Evolutionary conservation across 2,329 filamentous ascomycete species (phyloP).

Genomic region (Dryadomyces quercivorus): DNA sequence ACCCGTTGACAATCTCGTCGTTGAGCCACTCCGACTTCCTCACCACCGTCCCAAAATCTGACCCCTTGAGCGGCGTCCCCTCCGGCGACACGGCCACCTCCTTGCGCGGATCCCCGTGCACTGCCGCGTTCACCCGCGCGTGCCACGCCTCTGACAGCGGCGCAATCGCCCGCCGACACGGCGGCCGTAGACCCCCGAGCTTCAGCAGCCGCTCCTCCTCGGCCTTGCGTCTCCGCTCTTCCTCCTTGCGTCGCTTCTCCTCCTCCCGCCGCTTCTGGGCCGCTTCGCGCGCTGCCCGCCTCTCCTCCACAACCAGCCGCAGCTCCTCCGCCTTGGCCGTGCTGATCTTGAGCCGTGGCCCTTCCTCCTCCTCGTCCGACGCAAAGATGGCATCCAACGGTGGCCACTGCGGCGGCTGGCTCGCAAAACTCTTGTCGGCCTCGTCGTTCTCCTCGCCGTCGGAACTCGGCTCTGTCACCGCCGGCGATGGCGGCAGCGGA

Average conservation of each 20-base stretch:
- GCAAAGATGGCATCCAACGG: slow-evolving; percentile 5
- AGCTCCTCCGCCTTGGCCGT: slow-evolving; percentile 15
- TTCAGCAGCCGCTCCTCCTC: slow-evolving; percentile 11
- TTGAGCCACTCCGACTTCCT: slow-evolving; percentile 55
- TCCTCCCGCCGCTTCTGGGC: slow-evolving; percentile 13
- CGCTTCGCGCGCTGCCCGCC: slow-evolving; percentile 12
- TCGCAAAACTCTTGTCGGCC: background rate
- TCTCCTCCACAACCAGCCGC: slow-evolving; percentile 9
- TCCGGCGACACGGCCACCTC: slow-evolving; percentile 34
- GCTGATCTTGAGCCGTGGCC: slow-evolving; percentile 13
- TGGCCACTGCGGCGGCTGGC: background rate
- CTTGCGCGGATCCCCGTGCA: slow-evolving; percentile 21
- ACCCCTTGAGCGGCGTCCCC: slow-evolving; percentile 35
- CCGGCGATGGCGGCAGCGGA: slow-evolving; percentile 10
- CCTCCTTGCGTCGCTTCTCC: slow-evolving; percentile 12
- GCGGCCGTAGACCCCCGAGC: slow-evolving; percentile 15
- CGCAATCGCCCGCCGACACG: slow-evolving; percentile 15
- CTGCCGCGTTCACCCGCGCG: slow-evolving; percentile 20
- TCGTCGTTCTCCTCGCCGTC: slow-evolving; percentile 4
- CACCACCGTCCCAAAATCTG: slow-evolving; percentile 54
- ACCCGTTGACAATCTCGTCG: slow-evolving; percentile 62
- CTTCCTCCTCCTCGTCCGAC: slow-evolving; percentile 1
- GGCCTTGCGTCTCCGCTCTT: slow-evolving; percentile 12
- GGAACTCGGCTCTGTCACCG: slow-evolving; percentile 6
- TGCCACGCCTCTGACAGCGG: slow-evolving; percentile 26